A percentile compares a stretch with the other conserved stretches of the same genome.
Conservation (phyloP, 2,329 filamentous ascomycete species). For the Helicocarpus griseus region DNA sequence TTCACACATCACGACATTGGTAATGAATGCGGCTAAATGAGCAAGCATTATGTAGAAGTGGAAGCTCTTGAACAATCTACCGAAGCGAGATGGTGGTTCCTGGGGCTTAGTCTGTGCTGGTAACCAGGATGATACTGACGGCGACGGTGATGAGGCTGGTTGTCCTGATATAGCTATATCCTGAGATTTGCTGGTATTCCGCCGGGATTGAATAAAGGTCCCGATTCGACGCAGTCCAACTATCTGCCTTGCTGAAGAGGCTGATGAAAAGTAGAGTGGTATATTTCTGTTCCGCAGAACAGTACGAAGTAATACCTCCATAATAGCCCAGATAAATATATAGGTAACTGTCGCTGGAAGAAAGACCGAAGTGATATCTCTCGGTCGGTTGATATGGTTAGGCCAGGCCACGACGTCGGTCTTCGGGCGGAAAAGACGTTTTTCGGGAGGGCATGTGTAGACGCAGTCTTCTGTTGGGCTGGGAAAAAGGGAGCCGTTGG, state of each 20-base stretch:
- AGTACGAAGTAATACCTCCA: neutral
- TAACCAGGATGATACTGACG: neutral
- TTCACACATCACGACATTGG: constrained; percentile 17
- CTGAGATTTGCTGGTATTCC: neutral
- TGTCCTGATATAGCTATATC: neutral
- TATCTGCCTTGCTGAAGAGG: neutral
- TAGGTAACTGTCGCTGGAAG: neutral
- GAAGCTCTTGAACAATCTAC: neutral
- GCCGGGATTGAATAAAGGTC: neutral
- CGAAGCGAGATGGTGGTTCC: neutral
- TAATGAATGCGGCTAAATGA: constrained; percentile 9
- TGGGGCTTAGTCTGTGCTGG: neutral
- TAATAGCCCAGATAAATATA: neutral
- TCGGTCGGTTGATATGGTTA: neutral
- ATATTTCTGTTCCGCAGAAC: neutral
- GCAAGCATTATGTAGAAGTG: neutral
- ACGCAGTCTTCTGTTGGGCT: neutral
- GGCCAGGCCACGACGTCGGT: neutral
- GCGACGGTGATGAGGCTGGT: neutral
- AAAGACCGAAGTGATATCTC: constrained; percentile 1
- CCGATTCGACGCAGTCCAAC: neutral
- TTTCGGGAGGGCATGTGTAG: neutral
- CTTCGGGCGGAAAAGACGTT: neutral
- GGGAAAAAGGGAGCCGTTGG: neutral
- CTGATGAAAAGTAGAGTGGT: neutral